A percentile compares a stretch with the other conserved stretches of the same genome.
Evolutionary conservation across 2,329 filamentous ascomycete genomes (phyloP).

Genomic region (Aspergillus persii): DNA sequence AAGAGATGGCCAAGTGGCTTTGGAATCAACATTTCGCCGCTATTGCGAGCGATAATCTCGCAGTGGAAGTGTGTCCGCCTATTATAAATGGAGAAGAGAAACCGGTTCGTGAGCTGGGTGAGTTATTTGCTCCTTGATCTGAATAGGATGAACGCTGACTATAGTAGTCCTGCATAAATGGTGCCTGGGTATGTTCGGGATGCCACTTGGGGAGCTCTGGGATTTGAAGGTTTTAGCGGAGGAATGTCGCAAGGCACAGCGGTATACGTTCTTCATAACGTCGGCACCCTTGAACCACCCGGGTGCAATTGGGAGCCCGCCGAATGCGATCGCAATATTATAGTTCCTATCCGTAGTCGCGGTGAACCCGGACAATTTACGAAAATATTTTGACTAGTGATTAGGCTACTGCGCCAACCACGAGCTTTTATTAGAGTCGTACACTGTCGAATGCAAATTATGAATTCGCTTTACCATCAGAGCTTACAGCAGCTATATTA

Average conservation of each 20-base stretch:
- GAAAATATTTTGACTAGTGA: no score
- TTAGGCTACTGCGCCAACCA: no score
- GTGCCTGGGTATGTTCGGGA: constrained; percentile 42
- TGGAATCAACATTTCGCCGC: constrained; percentile 53
- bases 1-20: constrained; percentile 52
- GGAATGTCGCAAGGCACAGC: constrained; percentile 35
- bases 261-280: constrained; percentile 47
- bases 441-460: no score
- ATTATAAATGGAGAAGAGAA: constrained; percentile 15
- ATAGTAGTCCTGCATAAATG: constrained; percentile 37
- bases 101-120: constrained; percentile 11
- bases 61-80: constrained; percentile 26
- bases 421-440: no score
- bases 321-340: constrained; percentile 28
- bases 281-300: constrained; percentile 45
- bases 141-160: background rate
- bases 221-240: constrained; percentile 42
- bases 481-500: background rate
- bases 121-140: background rate
- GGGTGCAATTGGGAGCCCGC: constrained; percentile 35
- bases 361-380: no score
- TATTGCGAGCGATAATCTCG: constrained; percentile 26
- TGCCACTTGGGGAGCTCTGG: constrained; percentile 49
- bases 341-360: background rate
- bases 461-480: background rate